Evolutionary conservation across 2,329 filamentous ascomycete genomes (phyloP), one percentile per base, ranked within the genome.

Genomic region (Colletotrichum tabaci): DNA sequence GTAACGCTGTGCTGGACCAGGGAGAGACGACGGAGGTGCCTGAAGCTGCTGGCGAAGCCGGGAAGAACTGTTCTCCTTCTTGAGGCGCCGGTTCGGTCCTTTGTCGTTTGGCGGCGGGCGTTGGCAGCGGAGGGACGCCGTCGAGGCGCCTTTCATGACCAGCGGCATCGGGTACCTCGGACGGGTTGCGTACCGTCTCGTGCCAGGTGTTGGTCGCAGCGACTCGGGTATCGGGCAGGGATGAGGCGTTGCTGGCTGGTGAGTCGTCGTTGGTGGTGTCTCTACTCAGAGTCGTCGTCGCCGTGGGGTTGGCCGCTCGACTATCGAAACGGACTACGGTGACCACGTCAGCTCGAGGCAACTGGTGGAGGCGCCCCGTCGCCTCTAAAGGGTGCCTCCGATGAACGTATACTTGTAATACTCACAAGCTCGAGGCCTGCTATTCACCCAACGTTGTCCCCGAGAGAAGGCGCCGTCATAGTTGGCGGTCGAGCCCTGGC

Each of bases 371-470:
- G 26, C 4, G 4, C 26, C 26, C 26, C 26, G 4, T 4, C 26
- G 26, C 26, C 26, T 26, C 26, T 26, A 26, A 26, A 26, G 26
- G 26, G 26, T 4, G 26, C 26, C 26, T 26, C 26, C 26, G 26
- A 26, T 26, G 26, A 4, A 26, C 26, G 26, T 26, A 26, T 26
- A 4, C 26, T 26, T 26, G 26, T 26, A 23, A 56, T 12, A 74
- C 81, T 66, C 67, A 83, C 82, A 82, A 42, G 82, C 76, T 58
- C 75, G 77, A 0, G 80, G 77, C 40, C 79, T 76, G 52, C 79
- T 81, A 9, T 78, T 80, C 9, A 82, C 80, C 82, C 81, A 82
- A 66, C 79, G 77, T 73, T 83, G 81, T 62, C 80, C 76, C 5
- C 76, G 77, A 58, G 80, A 44, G 35, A 68, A 65, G 0, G 60